These are phyloP conservation scores for Agaricus bisporus DNA, from an alignment of 768 basidiomycete genomes.

Conservation along the genomic window DNA sequence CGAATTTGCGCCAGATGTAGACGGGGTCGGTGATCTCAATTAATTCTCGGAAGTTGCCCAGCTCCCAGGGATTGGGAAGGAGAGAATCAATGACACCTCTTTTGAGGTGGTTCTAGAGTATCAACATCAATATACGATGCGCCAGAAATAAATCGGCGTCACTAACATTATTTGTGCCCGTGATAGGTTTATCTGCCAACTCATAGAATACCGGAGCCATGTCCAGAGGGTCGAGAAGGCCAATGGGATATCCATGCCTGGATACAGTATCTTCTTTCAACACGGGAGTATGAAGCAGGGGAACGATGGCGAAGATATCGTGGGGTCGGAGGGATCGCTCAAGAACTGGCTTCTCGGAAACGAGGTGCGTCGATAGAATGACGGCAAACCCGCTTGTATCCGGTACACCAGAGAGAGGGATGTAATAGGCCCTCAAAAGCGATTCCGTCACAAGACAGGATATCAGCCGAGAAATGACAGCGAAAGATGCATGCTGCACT, in stretches of 20 bases:
- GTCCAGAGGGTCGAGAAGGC: slow-evolving; percentile 52
- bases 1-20: slow-evolving; percentile 37
- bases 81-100: slow-evolving; percentile 25
- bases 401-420: slow-evolving; percentile 21
- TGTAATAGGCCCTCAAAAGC: slow-evolving; percentile 36
- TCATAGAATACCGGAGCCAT: slow-evolving; percentile 43
- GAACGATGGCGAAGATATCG: slow-evolving; percentile 44
- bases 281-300: slow-evolving; percentile 40
- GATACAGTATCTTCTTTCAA: slow-evolving; percentile 23
- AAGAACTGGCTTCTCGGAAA: slow-evolving; percentile 19
- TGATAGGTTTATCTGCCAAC: slow-evolving; percentile 9
- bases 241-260: slow-evolving; percentile 35
- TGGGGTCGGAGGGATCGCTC: slow-evolving; percentile 26
- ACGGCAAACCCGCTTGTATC: slow-evolving; percentile 29
- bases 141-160: neutral
- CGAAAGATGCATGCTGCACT: slow-evolving; percentile 33
- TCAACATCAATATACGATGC: neutral
- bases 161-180: neutral
- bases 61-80: slow-evolving; percentile 31
- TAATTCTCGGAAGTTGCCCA: slow-evolving; percentile 22
- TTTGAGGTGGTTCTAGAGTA: slow-evolving; percentile 19
- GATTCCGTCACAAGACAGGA: slow-evolving; percentile 45
- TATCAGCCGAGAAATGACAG: slow-evolving; percentile 41
- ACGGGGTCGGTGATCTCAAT: slow-evolving; percentile 26
- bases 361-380: slow-evolving; percentile 31